Conservation (phyloP, 1,139 yeast genomes). For the Trichomonascaceae sp. region DNA sequence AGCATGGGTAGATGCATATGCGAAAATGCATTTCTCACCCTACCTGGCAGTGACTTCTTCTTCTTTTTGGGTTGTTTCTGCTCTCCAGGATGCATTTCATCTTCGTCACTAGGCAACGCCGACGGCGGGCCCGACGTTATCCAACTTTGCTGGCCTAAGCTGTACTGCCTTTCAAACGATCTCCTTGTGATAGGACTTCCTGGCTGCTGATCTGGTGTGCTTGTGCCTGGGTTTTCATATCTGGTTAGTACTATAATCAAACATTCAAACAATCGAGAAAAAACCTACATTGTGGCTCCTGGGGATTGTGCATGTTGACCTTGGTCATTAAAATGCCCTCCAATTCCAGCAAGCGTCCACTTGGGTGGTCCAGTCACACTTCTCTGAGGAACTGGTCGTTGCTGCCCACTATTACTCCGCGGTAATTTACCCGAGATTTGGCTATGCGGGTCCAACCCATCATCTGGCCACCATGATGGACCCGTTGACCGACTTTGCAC, state of each 20-base stretch:
- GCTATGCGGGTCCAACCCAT: no score
- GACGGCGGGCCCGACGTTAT: neutral
- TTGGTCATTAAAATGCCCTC: neutral
- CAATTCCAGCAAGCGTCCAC: neutral
- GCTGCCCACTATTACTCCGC: neutral
- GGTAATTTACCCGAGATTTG: no score
- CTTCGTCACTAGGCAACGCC: neutral
- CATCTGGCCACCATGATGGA: no score
- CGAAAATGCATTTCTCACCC: conserved; percentile 13
- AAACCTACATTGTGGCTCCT: neutral
- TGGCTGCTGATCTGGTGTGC: no score
- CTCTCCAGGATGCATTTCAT: neutral
- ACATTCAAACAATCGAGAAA: neutral
- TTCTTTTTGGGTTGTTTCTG: neutral
- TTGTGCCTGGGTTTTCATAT: no score
- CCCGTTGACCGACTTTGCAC: no score
- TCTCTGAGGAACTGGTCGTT: neutral
- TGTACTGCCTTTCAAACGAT: neutral
- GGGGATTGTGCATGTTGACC: neutral
- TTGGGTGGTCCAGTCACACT: neutral
- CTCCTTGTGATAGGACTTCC: neutral
- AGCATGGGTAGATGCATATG: conserved; percentile 11
- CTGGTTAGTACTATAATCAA: neutral
- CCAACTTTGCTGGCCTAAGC: neutral
- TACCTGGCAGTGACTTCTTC: neutral